Base-by-base conservation (phyloP, 202 grass and related monocot genomes). In the Panicum virgatum region DNA sequence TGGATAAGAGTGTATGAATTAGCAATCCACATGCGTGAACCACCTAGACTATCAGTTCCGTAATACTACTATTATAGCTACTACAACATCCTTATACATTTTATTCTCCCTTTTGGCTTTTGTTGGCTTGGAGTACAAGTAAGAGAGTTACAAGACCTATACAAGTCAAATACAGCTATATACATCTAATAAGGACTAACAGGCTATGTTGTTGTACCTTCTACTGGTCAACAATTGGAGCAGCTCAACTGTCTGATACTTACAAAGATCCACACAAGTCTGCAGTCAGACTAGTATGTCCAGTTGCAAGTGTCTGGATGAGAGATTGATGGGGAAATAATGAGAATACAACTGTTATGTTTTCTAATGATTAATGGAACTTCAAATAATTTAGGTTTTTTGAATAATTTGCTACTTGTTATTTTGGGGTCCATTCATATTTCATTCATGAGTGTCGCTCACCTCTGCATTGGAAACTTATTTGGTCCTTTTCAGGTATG, bases 401-500 rank as follows among this genome's bases (percentile, higher is more conserved):
- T 19, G 23, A 69, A 47, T 47, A 27, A 69, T 48, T 77, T 81
- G 7, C 64, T 34, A 40, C 19, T 20, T 68, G n/a, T n/a, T n/a
- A n/a, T 27, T 69, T 86, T 22, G 23, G 23, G 36, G 16, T 73
- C 14, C 27, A 79, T 60, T 23, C 29, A 9, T 30, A 23, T n/a
- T n/a, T n/a, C n/a, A n/a, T n/a, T n/a, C 77, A 74, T 75, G 19
- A 47, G 22, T 70, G 25, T 76, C 37, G 13, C 10, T 76, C 75
- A 36, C 60, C 16, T 27, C n/a, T 62, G 5, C 62, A 12, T 79
- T 57, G 23, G 9, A 25, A 82, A 78, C 65, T 51, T 69, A 86
- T 80, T 69, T 22, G 40, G 37, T 66, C 52, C 74, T 78, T 83
- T 88, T 88, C 84, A 99, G 96, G 96, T 99, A 99, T 96, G 96